A percentile compares a stretch with the other conserved stretches of the same genome.
Conservation (phyloP, 805 yeast species). For the Wickerhamomyces mucosus region DNA sequence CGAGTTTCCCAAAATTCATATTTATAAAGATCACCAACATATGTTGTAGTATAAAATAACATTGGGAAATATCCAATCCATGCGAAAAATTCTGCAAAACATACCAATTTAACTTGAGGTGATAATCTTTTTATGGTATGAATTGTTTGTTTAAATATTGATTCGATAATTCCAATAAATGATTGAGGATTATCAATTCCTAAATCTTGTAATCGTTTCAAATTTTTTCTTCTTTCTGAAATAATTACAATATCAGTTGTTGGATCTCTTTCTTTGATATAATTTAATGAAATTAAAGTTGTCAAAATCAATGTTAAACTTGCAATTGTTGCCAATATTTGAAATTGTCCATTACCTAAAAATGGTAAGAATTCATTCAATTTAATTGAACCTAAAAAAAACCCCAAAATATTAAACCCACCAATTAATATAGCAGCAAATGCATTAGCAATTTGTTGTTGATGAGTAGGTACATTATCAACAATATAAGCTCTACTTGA, state of each 20-base stretch:
- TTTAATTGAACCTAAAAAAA: slow-evolving; percentile 40
- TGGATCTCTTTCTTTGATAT: slow-evolving; percentile 41
- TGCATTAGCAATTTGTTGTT: slow-evolving; percentile 51
- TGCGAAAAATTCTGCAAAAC: slow-evolving; percentile 51
- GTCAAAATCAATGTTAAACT: slow-evolving; percentile 29
- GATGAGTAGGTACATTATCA: slow-evolving; percentile 47
- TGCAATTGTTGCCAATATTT: slow-evolving; percentile 36
- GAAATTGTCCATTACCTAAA: slow-evolving; percentile 41
- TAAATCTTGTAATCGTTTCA: slow-evolving; percentile 23
- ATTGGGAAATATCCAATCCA: slow-evolving; percentile 65
- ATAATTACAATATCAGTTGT: slow-evolving; percentile 29
- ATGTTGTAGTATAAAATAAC: slow-evolving; percentile 55
- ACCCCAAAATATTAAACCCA: slow-evolving; percentile 48
- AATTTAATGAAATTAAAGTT: slow-evolving; percentile 21
- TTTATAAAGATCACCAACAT: slow-evolving; percentile 50
- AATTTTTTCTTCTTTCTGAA: slow-evolving; percentile 27
- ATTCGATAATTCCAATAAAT: not conserved
- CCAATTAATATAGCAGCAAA: slow-evolving; percentile 63
- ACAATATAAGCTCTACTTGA: slow-evolving; percentile 52
- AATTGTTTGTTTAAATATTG: slow-evolving; percentile 24
- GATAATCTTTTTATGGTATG: slow-evolving; percentile 33
- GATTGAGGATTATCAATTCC: slow-evolving; percentile 25
- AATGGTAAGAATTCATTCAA: slow-evolving; percentile 27
- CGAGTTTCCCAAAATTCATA: slow-evolving; percentile 27
- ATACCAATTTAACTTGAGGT: slow-evolving; percentile 39